phyloP scores from a whole-genome alignment of 1,284 basidiomycete species.

The Sanguinoderma infundibulare region DNA sequence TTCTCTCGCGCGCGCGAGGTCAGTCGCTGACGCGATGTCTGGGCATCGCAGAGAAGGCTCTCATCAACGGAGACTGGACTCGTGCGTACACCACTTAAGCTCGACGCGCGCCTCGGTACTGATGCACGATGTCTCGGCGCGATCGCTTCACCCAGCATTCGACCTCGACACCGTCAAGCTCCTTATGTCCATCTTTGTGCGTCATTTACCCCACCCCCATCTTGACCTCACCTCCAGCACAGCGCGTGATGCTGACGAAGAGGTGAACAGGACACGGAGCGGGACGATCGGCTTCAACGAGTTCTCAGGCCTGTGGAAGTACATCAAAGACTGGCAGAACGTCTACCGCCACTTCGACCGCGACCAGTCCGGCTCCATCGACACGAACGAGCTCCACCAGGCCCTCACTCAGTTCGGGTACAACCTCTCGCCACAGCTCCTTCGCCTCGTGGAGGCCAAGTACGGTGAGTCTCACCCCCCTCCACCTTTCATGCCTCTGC shows the following conservation, averaged over 20 bases:
- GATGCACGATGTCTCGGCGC: background rate
- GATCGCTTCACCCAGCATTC: no score
- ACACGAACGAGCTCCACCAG: slow-evolving; percentile 62
- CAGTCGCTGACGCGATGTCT: background rate
- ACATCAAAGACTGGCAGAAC: slow-evolving; percentile 84
- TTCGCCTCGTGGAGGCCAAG: slow-evolving; percentile 66
- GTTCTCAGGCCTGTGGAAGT: slow-evolving; percentile 81
- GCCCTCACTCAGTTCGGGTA: slow-evolving; percentile 77
- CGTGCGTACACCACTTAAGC: slow-evolving; percentile 43
- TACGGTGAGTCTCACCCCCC: no score
- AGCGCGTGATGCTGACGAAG: background rate
- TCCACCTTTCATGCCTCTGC: background rate
- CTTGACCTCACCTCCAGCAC: no score
- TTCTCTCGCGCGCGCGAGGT: background rate
- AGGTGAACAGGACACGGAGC: slow-evolving; percentile 55
- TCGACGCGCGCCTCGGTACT: background rate
- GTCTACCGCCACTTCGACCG: slow-evolving; percentile 81
- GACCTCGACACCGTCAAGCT: slow-evolving; percentile 85
- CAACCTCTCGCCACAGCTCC: slow-evolving; percentile 64
- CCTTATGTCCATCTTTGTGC: slow-evolving; percentile 79
- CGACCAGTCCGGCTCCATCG: slow-evolving; percentile 78
- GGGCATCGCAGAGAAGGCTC: slow-evolving; percentile 55
- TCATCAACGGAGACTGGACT: slow-evolving; percentile 82
- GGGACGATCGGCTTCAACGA: slow-evolving; percentile 82
- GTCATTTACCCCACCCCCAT: slow-evolving; percentile 30